Percentiles rank a stretch among this genome's conserved stretches.
Evolutionary conservation across 176 grass and related monocot species (phyloP).

Genomic region (Zoysia japonica): DNA sequence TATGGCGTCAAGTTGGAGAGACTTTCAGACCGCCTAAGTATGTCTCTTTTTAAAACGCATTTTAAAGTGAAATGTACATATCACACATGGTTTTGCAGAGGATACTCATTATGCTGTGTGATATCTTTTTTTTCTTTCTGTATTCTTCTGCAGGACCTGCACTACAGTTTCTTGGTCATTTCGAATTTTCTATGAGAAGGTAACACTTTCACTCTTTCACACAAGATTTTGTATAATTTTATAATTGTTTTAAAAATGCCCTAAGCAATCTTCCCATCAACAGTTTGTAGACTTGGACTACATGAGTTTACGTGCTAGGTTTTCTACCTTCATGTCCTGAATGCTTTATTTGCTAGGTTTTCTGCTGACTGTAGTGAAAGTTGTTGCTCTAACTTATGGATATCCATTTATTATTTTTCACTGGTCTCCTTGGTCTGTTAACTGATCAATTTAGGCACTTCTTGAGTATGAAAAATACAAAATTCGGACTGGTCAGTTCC

Average conservation of each 20-base stretch:
- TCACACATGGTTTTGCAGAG: not conserved
- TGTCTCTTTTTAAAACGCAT: slow-evolving; percentile 27
- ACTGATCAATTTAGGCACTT: slow-evolving; percentile 69
- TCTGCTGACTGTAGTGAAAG: not conserved
- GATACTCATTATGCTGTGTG: not conserved
- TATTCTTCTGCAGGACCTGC: slow-evolving; percentile 78
- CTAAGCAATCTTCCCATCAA: slow-evolving; percentile 11
- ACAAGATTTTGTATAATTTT: not conserved
- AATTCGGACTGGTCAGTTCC: slow-evolving; percentile 82
- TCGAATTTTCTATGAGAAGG: slow-evolving; percentile 99
- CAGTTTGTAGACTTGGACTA: not conserved
- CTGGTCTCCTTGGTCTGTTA: slow-evolving; percentile 26
- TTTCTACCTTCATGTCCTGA: not conserved
- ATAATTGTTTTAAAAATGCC: not conserved
- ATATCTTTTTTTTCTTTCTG: slow-evolving; percentile 22
- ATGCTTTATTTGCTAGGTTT: slow-evolving; percentile 20
- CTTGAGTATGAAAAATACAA: slow-evolving; percentile 98
- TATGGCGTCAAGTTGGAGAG: slow-evolving; percentile 99
- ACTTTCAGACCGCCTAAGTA: slow-evolving; percentile 99
- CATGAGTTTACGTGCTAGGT: slow-evolving; percentile 3
- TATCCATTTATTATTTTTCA: slow-evolving; percentile 25
- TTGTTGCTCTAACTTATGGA: slow-evolving; percentile 8
- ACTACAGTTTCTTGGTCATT: slow-evolving; percentile 99
- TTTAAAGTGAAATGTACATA: not conserved
- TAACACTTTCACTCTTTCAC: slow-evolving; percentile 30